phyloP scores from a whole-genome alignment of 306 rosid genomes.

The Quillaja saponaria region DNA sequence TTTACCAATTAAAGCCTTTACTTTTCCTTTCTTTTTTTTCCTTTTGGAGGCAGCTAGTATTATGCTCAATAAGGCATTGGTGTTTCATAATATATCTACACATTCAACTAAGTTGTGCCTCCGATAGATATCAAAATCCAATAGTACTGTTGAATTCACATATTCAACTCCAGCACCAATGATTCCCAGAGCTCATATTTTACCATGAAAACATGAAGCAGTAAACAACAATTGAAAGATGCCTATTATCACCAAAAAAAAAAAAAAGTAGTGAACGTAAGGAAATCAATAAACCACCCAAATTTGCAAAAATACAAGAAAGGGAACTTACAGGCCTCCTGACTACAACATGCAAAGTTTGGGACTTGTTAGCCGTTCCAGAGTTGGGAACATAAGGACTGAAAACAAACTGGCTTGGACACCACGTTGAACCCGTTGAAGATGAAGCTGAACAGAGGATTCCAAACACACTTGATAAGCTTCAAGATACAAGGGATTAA shows the following conservation, averaged over 20 bases:
- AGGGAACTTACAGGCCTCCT: slow-evolving; percentile 67
- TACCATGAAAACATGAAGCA: neutral
- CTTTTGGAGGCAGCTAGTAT: too few relatives aligned
- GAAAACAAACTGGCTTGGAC: slow-evolving; percentile 59
- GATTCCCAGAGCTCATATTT: neutral
- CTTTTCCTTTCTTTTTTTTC: too few relatives aligned
- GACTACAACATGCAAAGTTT: slow-evolving; percentile 49
- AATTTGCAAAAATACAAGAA: slow-evolving; percentile 18
- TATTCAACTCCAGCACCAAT: too few relatives aligned
- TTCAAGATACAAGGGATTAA: too few relatives aligned
- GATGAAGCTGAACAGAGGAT: slow-evolving; percentile 33
- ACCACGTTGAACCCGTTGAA: slow-evolving; percentile 45
- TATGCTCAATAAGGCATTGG: too few relatives aligned
- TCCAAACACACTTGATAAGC: too few relatives aligned
- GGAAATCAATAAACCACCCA: slow-evolving; percentile 3
- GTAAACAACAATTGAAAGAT: slow-evolving; percentile 14
- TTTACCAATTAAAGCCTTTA: too few relatives aligned
- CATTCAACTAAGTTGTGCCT: too few relatives aligned
- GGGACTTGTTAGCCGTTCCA: slow-evolving; percentile 45
- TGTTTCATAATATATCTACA: too few relatives aligned
- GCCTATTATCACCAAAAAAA: slow-evolving; percentile 3
- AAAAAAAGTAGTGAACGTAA: neutral
- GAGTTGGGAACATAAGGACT: slow-evolving; percentile 44
- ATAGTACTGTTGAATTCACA: too few relatives aligned
- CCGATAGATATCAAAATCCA: too few relatives aligned